Base-by-base conservation (phyloP, 768 basidiomycete species). In the Leucogyrophana mollusca region DNA sequence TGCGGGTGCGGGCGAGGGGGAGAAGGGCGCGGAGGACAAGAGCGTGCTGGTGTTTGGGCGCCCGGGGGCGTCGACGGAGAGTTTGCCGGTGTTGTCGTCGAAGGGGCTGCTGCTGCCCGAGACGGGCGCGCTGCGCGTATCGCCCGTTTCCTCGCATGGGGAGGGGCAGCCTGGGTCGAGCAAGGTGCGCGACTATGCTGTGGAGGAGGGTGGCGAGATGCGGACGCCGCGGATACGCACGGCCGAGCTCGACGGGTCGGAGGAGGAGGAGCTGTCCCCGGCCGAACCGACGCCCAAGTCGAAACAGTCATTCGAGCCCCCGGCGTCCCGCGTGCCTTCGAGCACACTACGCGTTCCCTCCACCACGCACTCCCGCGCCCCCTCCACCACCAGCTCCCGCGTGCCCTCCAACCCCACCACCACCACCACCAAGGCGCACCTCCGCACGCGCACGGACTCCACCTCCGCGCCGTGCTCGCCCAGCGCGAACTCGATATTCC, bases 401-500 rank as follows among this genome's bases (percentile, higher is more conserved):
- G 17, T 59, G 56, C 2, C 54, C 58, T 32, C 62, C 70, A 32
- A 52, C 56, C 32, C 57, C 59, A 25, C 48, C 58, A 4, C 56
- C 60, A 33, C 50, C 59, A 11, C 45, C 60, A 13, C 49, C 62
- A 11, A 21, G 53, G 4, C 32, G 25, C 18, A 66, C 37, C 17
- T 34, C 25, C 4, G 18, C 46, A 50, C 54, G 36, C 65, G 63
- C 10, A 17, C 55, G 0, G 32, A 33, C 4, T 67, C 65, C 10
- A 23, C 36, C 20, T 60, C 65, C 3, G 65, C 65, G 2, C 65
- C 63, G 21, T 7, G 13, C 27, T n/a, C n/a, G n/a, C 27, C 13
- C 27, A 30, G 13, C 16, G 84, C 91, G 21, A 95, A 98, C 64
- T 94, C 92, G 7, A 96, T 99, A 59, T 98, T 99, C 76, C 83